phyloP scores from a whole-genome alignment of 2,329 filamentous ascomycete species.

The Colletotrichum gigasporum region DNA sequence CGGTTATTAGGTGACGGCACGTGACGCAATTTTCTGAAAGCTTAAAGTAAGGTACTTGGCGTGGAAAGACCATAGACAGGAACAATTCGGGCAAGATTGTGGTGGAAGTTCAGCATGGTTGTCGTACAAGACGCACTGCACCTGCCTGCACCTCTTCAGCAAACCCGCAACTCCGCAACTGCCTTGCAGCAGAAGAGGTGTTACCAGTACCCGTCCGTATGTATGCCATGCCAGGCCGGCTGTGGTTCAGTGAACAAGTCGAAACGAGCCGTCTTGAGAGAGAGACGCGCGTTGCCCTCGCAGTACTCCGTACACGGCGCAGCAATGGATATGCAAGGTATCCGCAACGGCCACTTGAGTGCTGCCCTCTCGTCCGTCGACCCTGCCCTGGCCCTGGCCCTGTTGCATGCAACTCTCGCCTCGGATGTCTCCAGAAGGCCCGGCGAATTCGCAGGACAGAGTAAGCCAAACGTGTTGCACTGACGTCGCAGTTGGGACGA shows the following conservation, averaged over 20 bases:
- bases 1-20: background rate
- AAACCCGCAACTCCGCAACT: background rate
- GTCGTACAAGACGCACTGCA: slow-evolving; percentile 13
- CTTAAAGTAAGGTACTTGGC: background rate
- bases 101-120: slow-evolving; percentile 1
- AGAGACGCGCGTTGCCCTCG: slow-evolving; percentile 2
- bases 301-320: too few species aligned
- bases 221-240: background rate
- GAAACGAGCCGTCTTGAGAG: background rate
- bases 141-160: too few species aligned
- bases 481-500: slow-evolving; percentile 1
- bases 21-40: background rate
- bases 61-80: background rate
- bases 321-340: background rate
- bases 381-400: background rate
- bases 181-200: background rate
- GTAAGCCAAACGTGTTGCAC: slow-evolving; percentile 1
- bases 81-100: background rate
- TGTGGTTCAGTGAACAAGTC: background rate
- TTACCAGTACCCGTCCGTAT: slow-evolving; percentile 2
- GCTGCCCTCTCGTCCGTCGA: background rate
- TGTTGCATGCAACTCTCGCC: background rate
- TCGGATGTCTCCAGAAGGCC: slow-evolving; percentile 9
- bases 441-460: too few species aligned
- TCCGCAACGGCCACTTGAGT: background rate